phyloP scores from a whole-genome alignment of 331 rosid species.

The Pyrus hybrid region DNA sequence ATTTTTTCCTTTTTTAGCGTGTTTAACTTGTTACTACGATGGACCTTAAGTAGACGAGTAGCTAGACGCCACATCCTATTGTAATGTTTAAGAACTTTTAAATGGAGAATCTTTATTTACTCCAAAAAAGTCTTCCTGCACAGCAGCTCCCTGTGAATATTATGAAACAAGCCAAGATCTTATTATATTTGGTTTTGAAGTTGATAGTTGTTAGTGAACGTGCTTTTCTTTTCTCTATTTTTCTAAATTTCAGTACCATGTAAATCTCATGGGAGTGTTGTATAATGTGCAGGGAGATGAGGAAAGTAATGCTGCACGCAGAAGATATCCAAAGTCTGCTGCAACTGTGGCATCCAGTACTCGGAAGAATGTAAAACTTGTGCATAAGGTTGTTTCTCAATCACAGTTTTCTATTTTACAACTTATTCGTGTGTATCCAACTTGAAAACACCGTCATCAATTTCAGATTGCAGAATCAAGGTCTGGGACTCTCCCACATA shows the following conservation, averaged over 20 bases:
- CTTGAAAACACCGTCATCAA: neutral
- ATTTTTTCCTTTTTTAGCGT: neutral
- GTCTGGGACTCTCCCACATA: neutral
- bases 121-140: neutral
- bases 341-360: neutral
- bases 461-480: slow-evolving; percentile 3
- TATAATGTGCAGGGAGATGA: slow-evolving; percentile 12
- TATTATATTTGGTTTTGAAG: neutral
- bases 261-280: neutral
- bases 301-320: neutral
- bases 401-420: neutral
- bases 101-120: neutral
- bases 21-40: neutral
- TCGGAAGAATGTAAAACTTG: slow-evolving; percentile 5
- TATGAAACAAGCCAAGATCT: neutral
- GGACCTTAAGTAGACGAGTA: neutral
- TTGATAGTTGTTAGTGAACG: neutral
- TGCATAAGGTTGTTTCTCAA: slow-evolving; percentile 10
- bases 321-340: neutral
- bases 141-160: neutral
- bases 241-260: neutral
- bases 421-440: neutral
- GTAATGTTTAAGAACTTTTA: neutral
- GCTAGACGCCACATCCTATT: neutral
- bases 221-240: neutral